Evolutionary conservation across 441 rosid genomes (phyloP).

Genomic region (Jatropha podagrica): DNA sequence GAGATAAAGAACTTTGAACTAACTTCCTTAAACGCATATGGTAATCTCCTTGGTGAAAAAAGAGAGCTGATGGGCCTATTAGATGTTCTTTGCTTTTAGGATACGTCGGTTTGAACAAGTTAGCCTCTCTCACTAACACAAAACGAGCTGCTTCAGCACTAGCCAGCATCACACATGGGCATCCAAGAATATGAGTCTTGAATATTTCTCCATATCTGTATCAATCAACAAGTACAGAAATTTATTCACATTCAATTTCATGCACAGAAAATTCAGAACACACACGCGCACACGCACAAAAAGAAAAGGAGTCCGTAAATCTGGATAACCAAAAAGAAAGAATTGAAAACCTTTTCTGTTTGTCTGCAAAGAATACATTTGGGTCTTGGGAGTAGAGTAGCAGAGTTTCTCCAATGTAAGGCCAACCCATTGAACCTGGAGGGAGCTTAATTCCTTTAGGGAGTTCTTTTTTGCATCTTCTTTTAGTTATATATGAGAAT

Average conservation of each 20-base stretch:
- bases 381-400: constrained; percentile 93
- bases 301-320: not conserved
- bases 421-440: constrained; percentile 97
- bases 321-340: not conserved
- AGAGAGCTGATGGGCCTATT: constrained; percentile 79
- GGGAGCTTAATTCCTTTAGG: constrained; percentile 51
- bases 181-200: constrained; percentile 87
- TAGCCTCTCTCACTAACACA: constrained; percentile 64
- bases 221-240: no score
- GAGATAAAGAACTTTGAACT: constrained; percentile 58
- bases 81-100: constrained; percentile 91
- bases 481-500: constrained; percentile 18
- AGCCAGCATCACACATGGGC: constrained; percentile 92
- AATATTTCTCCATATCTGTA: constrained; percentile 83
- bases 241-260: constrained; percentile 14
- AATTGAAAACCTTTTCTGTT: constrained; percentile 61
- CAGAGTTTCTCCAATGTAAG: constrained; percentile 83
- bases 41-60: constrained; percentile 84
- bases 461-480: constrained; percentile 25
- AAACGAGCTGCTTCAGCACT: constrained; percentile 84
- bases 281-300: not conserved
- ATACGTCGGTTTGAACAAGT: constrained; percentile 84
- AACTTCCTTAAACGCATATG: constrained; percentile 65
- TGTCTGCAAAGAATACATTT: constrained; percentile 65
- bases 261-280: not conserved